Conservation (phyloP, 345 rosid genomes). For the Geranium brycei region DNA sequence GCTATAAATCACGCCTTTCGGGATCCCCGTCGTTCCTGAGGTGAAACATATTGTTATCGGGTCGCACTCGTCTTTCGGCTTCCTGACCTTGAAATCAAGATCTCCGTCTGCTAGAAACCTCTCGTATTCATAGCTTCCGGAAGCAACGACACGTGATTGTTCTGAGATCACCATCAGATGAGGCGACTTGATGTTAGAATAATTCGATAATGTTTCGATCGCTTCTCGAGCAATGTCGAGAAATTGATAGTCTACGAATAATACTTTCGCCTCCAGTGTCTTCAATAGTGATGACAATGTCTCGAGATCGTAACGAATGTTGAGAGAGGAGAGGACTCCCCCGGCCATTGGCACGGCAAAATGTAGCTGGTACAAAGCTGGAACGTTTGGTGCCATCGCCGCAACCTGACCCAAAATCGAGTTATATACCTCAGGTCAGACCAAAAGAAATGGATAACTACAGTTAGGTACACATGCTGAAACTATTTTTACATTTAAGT, state of each 20-base stretch:
- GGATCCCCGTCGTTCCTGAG: constrained; percentile 80
- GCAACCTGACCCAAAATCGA: constrained; percentile 34
- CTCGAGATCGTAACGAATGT: constrained; percentile 41
- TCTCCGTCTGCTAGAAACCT: constrained; percentile 32
- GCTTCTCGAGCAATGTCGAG: constrained; percentile 42
- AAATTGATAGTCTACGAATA: constrained; percentile 48
- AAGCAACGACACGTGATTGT: not conserved
- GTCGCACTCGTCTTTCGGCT: constrained; percentile 58
- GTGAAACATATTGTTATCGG: constrained; percentile 72
- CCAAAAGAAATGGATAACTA: no score
- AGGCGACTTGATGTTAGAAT: constrained; percentile 25
- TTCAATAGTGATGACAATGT: constrained; percentile 36
- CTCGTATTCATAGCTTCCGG: constrained; percentile 29
- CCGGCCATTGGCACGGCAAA: constrained; percentile 82
- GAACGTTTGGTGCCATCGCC: constrained; percentile 51
- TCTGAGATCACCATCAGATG: not conserved
- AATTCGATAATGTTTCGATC: constrained; percentile 30
- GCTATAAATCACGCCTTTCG: constrained; percentile 75
- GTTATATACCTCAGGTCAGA: no score
- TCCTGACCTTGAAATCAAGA: constrained; percentile 20
- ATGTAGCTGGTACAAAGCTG: constrained; percentile 70
- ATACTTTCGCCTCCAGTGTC: constrained; percentile 44
- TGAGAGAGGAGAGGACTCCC: constrained; percentile 57
- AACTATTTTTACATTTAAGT: no score
- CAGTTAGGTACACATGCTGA: no score